A percentile compares a stretch with the other conserved stretches of the same genome.
phyloP scores from a whole-genome alignment of 177 flowering plant species.

The Tripterygium wilfordii region DNA sequence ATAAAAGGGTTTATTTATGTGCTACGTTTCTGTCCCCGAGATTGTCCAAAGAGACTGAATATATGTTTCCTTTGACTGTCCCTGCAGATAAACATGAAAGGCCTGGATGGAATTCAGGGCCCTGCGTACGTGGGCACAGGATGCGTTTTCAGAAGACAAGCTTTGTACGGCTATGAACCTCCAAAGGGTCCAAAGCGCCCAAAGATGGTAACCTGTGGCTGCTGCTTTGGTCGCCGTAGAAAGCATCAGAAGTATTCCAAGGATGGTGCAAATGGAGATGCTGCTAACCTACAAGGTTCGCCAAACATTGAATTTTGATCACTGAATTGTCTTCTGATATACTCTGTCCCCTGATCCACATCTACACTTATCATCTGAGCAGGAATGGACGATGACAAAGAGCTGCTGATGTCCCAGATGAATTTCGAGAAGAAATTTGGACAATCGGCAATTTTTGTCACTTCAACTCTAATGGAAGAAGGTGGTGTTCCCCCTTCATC shows the following conservation, averaged over 20 bases:
- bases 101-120: slow-evolving; percentile 94
- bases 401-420: slow-evolving; percentile 78
- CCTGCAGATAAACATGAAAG: slow-evolving; percentile 93
- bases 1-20: not conserved
- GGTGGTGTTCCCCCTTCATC: slow-evolving; percentile 95
- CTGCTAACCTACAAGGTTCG: slow-evolving; percentile 38
- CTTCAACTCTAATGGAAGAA: slow-evolving; percentile 82
- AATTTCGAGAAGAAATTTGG: slow-evolving; percentile 88
- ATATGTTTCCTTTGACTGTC: not conserved
- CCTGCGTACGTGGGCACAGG: slow-evolving; percentile 99
- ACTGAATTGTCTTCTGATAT: too few relatives aligned
- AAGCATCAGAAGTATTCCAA: slow-evolving; percentile 49
- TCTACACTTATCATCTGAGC: not conserved
- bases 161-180: slow-evolving; percentile 89
- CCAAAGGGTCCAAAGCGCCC: slow-evolving; percentile 91
- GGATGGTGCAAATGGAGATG: slow-evolving; percentile 33
- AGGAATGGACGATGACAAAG: slow-evolving; percentile 69
- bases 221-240: slow-evolving; percentile 83
- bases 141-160: slow-evolving; percentile 92
- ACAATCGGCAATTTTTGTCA: slow-evolving; percentile 76
- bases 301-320: too few relatives aligned
- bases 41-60: not conserved
- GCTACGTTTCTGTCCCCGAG: not conserved
- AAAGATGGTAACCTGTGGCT: slow-evolving; percentile 92
- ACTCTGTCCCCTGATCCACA: not conserved